Evolutionary conservation across 202 grass and related monocot species (phyloP).

Genomic region (Thinopyrum obtusiflorum): DNA sequence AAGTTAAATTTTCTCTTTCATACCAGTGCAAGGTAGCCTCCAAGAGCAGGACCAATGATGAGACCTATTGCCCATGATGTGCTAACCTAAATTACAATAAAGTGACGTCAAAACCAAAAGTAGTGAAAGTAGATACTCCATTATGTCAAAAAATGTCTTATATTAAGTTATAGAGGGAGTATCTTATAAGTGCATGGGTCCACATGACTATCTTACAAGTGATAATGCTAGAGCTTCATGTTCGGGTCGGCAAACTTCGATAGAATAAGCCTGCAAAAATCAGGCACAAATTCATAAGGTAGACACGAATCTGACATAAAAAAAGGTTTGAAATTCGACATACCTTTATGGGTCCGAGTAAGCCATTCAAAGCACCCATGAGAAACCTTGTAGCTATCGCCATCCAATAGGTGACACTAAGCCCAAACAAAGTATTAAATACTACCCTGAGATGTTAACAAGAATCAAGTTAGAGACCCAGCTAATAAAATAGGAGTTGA

Average conservation of each 20-base stretch:
- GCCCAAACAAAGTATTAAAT: slow-evolving; percentile 78
- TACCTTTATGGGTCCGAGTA: slow-evolving; percentile 83
- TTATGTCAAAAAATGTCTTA: too few relatives aligned
- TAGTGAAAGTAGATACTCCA: not conserved
- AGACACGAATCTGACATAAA: not conserved
- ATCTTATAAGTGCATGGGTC: too few relatives aligned
- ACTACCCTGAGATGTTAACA: slow-evolving; percentile 53
- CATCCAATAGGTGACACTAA: slow-evolving; percentile 83
- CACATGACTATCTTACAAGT: not conserved
- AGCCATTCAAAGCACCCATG: slow-evolving; percentile 68
- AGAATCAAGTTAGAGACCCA: not conserved
- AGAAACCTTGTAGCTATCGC: slow-evolving; percentile 69
- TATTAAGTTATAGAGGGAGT: too few relatives aligned
- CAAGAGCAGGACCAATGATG: slow-evolving; percentile 79
- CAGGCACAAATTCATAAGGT: slow-evolving; percentile 2
- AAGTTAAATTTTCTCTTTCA: not conserved
- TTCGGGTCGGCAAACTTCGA: slow-evolving; percentile 74
- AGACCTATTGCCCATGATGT: slow-evolving; percentile 69
- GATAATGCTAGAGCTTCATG: slow-evolving; percentile 18
- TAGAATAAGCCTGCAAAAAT: slow-evolving; percentile 67
- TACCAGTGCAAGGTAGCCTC: slow-evolving; percentile 73
- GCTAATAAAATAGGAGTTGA: not conserved
- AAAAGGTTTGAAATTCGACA: not conserved
- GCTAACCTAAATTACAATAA: slow-evolving; percentile 53
- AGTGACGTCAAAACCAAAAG: not conserved